Evolutionary conservation across 768 basidiomycete genomes (phyloP), one percentile per base, ranked within the genome.

Genomic region (Trametes coccinea): DNA sequence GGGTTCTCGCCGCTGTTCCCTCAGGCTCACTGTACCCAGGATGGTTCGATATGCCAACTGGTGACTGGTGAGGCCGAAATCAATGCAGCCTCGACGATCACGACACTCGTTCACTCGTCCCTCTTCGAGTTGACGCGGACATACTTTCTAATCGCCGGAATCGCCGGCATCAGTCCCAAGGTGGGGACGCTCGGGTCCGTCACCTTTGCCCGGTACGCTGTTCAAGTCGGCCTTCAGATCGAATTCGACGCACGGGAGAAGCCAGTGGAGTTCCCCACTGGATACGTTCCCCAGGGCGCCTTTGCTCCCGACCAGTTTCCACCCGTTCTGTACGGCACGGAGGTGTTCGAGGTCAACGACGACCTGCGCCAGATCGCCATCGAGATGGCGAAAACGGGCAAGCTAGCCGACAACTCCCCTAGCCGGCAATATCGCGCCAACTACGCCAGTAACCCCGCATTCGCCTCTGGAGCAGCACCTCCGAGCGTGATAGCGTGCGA

Each of bases 301-400:
- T 62, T 37, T 9, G 65, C 54, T 11, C 75, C 75, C 3, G 70
- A 66, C 37, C 51, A 69, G 39, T 66, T 60, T 29, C 73, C 71
- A 10, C 57, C 61, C 9, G 54, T 53, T 31, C 66, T 76, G 29
- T 78, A 79, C 63, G 78, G 79, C 13, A 79, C 77, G 29, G 77
- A 79, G 69, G 75, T 79, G n/a, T 79, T 74, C 68, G 76, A 78
- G 68, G 67, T 80, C 60, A 79, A 79, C 68, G 76, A 77, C 43
- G 72, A 71, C 49, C 71, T 80, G 5, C 71, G 76, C 8, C 65
- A 74, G 49, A 58, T 66, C 5, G 76, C 71, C 0, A 53, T 75
- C 34, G 63, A 59, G 34, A 63, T 72, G 55, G 74, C 75, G 0
- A 61, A 62, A 54, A 69, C 60, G 4, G 73, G 78, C n/a, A 67